Base-by-base conservation (phyloP, 176 grass and related monocot species). In the Raddia guianensis region DNA sequence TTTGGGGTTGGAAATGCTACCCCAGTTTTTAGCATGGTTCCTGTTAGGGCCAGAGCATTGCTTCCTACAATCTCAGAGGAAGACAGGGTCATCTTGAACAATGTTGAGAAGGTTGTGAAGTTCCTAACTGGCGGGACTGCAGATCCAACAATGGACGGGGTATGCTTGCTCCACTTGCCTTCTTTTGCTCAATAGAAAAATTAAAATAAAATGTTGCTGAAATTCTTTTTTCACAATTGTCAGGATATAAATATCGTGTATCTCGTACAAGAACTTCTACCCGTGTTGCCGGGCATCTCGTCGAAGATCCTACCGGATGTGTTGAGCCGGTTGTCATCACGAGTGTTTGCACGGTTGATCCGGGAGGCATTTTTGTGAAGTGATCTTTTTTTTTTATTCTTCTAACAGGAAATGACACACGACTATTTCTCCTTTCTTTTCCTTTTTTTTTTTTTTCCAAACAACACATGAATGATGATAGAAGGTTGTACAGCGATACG, bases 61-160 rank as follows among this genome's bases (percentile, higher is more conserved):
- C 83, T 98, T 73, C 95, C 95, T 57, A 92, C 95, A 44, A 91
- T 95, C 69, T 95, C 95, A 49, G 86, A 91, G 70, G 95, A 98
- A 80, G 95, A 98, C 63, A 98, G 85, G 70, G 66, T 90, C 64
- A 89, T 98, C 86, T 89, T 98, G 80, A 93, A 98, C 71, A 98
- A 98, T 46, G 95, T 98, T 2, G 90, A 98, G 84, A 98, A 98
- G 82, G 92, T 98, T 1, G 54, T 79, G 40, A 98, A 89, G 63
- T 98, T 98, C 82, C 82, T 98, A 43, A 88, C 90, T 18, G 89
- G 92, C 48, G 90, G 90, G 19, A 82, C 88, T 74, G 72, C 88
- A 66, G 93, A 66, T 66, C 75, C 84, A 76, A 82, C 86, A 78
- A 50, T 65, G n/a, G 60, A 85, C 10, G 80, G 83, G 95, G 95